Conservation (phyloP, 306 rosid species). For the Sesbania bispinosa region DNA sequence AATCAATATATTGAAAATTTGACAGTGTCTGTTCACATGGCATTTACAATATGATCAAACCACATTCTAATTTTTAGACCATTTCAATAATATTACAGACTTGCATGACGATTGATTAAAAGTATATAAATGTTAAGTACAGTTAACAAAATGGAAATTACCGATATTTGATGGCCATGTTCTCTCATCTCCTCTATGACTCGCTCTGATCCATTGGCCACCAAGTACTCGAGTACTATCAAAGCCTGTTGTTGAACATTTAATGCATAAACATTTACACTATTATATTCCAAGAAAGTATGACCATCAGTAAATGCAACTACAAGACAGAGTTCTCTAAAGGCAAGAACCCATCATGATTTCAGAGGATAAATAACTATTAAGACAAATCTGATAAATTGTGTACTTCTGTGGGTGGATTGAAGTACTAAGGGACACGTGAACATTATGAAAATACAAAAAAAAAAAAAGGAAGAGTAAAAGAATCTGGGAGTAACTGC, state of each 20-base stretch:
- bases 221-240: slow-evolving; percentile 76
- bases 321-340: not conserved
- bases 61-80: slow-evolving; percentile 6
- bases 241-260: slow-evolving; percentile 53
- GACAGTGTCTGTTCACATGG: slow-evolving; percentile 63
- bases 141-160: slow-evolving; percentile 28
- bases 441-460: not conserved
- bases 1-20: slow-evolving; percentile 79
- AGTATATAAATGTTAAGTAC: slow-evolving; percentile 6
- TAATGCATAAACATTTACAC: not conserved
- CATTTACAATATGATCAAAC: slow-evolving; percentile 17
- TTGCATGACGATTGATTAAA: not conserved
- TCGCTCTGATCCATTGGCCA: slow-evolving; percentile 85
- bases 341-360: not conserved
- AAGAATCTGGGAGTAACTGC: not conserved
- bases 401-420: not conserved
- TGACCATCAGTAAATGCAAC: not conserved
- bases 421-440: not conserved
- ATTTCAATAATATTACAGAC: not conserved
- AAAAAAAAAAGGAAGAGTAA: not conserved
- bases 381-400: not conserved
- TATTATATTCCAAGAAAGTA: not conserved
- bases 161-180: slow-evolving; percentile 83
- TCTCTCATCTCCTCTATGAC: slow-evolving; percentile 85
- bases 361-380: not conserved